Base-by-base conservation (phyloP, 2,329 filamentous ascomycete species). In the Tolypocladium pustulatum region DNA sequence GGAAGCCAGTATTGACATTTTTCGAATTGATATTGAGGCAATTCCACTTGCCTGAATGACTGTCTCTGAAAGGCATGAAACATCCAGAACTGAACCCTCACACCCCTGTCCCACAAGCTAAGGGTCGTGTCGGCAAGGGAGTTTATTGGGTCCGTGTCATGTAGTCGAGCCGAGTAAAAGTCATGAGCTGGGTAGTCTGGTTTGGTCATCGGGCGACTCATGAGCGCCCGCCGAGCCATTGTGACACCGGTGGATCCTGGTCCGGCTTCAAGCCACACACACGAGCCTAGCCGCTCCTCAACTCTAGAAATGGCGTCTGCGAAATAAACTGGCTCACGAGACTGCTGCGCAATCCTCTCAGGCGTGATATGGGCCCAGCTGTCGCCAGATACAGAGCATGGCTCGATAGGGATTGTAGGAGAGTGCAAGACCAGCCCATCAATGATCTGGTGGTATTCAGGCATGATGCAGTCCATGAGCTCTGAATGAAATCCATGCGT, bases 261-360 rank as follows among this genome's bases (percentile, higher is more conserved):
- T 8, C 72, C 72, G 4, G 69, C 69, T 54, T 75, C 73, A 6
- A 75, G 59, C 65, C 67, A 74, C 22, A 69, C 58, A 41, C 61
- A 62, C 0, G 58, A 56, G 1, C 66, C 64, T 20, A 66, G 60
- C 20, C 63, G 55, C 17, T 58, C 55, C 9, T 60, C 60, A 0
- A 74, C 38, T 20, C 72, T 59, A 8, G 64, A 54, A 1, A 72
- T 41, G 1, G 71, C 70, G 9, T 70, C 61, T 25, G 61, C n/a
- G 53, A 73, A 73, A 57, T 63, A 72, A 0, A 75, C 73, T 0
- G 71, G 69, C 2, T 66, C 36, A 2, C 72, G 65, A 40, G 67
- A 69, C 25, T 75, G 73, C 9, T 65, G 52, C 0, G 64, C 64
- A 10, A 72, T 54, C 3, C 62, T 61, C 1, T 61, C 58, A 4